A percentile compares a stretch with the other conserved stretches of the same genome.
phyloP scores from a whole-genome alignment of 345 rosid genomes.

The Combretum micranthum region DNA sequence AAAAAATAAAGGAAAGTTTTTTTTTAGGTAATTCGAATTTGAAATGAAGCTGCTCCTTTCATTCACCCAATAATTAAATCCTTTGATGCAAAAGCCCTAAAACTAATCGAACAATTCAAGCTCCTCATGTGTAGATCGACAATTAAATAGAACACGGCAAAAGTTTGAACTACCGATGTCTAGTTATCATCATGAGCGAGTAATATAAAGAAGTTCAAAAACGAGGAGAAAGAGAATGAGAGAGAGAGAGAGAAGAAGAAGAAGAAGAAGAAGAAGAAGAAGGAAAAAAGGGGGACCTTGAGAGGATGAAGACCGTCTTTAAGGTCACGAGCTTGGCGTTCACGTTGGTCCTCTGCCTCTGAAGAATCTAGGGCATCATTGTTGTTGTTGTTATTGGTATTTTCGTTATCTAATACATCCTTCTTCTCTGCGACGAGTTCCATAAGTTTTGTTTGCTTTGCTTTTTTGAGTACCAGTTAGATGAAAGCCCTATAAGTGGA shows the following conservation, averaged over 20 bases:
- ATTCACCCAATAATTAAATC: too few relatives aligned
- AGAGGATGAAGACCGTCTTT: slow-evolving; percentile 88
- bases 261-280: too few relatives aligned
- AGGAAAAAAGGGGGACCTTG: slow-evolving; percentile 54
- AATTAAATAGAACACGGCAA: too few relatives aligned
- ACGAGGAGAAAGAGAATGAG: neutral
- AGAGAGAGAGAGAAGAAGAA: neutral
- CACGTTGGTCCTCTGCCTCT: slow-evolving; percentile 28
- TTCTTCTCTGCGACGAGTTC: slow-evolving; percentile 49
- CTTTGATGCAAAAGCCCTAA: too few relatives aligned
- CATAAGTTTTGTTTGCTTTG: slow-evolving; percentile 18
- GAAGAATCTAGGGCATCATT: neutral
- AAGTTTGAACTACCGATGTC: too few relatives aligned
- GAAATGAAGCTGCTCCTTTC: too few relatives aligned
- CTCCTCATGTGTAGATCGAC: too few relatives aligned
- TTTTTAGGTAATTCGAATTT: too few relatives aligned
- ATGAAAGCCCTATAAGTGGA: too few relatives aligned
- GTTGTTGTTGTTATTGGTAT: slow-evolving; percentile 16
- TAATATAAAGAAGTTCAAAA: neutral
- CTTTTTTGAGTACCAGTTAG: too few relatives aligned
- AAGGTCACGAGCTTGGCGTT: slow-evolving; percentile 70
- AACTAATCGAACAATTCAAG: too few relatives aligned
- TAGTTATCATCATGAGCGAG: neutral
- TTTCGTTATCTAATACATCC: slow-evolving; percentile 40
- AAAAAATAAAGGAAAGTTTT: too few relatives aligned